Percentiles rank a stretch among this genome's conserved stretches.
Evolutionary conservation across 1,139 yeast species (phyloP).

Genomic region (Saccharomyces hybrid): DNA sequence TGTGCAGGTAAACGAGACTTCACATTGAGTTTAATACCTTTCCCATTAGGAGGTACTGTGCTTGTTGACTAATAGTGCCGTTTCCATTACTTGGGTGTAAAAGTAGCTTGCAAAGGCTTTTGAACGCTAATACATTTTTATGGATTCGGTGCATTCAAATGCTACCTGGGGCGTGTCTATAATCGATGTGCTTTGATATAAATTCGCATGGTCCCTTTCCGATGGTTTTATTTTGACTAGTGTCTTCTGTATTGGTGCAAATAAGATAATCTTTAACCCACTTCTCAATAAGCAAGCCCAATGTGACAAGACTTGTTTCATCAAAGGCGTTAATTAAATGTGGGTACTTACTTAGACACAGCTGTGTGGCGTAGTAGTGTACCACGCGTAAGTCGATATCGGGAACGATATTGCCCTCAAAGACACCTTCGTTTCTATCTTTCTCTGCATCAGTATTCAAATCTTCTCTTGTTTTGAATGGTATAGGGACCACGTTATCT

Average conservation of each 20-base stretch:
- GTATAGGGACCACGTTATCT: slow-evolving; percentile 26
- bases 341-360: slow-evolving; percentile 27
- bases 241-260: slow-evolving; percentile 4
- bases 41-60: no score
- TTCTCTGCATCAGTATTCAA: slow-evolving; percentile 17
- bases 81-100: neutral
- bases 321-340: slow-evolving; percentile 27
- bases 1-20: no score
- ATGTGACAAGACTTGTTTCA: slow-evolving; percentile 28
- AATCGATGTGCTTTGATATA: slow-evolving; percentile 22
- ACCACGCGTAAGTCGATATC: slow-evolving; percentile 27
- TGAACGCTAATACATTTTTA: no score
- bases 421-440: slow-evolving; percentile 22
- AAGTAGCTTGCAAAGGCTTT: neutral
- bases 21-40: no score
- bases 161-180: slow-evolving; percentile 24
- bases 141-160: slow-evolving; percentile 11
- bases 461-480: slow-evolving; percentile 28
- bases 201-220: slow-evolving; percentile 18
- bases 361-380: slow-evolving; percentile 30
- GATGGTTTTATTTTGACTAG: slow-evolving; percentile 5
- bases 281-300: slow-evolving; percentile 28
- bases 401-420: slow-evolving; percentile 26
- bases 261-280: slow-evolving; percentile 27
- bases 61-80: neutral